phyloP scores from a whole-genome alignment of 257 asterid genomes.

The Euphrasia confusa region DNA sequence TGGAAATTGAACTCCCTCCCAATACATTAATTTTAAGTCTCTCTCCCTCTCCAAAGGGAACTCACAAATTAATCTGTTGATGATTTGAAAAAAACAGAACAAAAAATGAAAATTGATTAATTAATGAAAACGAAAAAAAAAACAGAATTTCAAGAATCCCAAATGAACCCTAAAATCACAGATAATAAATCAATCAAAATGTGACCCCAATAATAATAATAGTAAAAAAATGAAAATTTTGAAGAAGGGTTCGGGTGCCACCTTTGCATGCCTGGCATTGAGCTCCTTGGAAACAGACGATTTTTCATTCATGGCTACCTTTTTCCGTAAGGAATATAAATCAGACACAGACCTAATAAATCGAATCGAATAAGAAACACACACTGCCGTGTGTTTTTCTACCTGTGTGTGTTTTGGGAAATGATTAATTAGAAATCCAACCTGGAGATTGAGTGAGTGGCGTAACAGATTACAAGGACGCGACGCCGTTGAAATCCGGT shows the following conservation, averaged over 20 bases:
- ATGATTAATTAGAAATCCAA: neutral
- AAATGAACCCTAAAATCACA: neutral
- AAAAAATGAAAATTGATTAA: too few relatives aligned
- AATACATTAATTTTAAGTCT: too few relatives aligned
- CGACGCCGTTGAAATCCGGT: neutral
- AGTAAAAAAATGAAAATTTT: neutral
- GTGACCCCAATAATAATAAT: neutral
- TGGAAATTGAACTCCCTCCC: too few relatives aligned
- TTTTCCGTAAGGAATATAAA: conserved; percentile 9
- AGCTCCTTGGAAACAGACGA: conserved; percentile 83
- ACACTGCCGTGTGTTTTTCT: neutral
- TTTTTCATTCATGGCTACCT: conserved; percentile 62
- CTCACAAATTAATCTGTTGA: too few relatives aligned
- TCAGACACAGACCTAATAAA: neutral
- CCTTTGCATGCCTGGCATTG: conserved; percentile 77
- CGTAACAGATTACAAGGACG: neutral
- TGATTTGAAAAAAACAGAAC: too few relatives aligned
- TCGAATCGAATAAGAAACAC: conserved; percentile 5
- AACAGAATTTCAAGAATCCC: too few relatives aligned
- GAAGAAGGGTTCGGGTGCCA: conserved; percentile 19
- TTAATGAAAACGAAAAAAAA: too few relatives aligned
- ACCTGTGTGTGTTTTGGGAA: neutral
- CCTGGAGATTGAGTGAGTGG: neutral
- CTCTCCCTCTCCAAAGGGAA: too few relatives aligned
- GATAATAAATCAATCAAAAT: neutral